Base-by-base conservation (phyloP, 176 grass and related monocot species). In the Lolium rigidum region DNA sequence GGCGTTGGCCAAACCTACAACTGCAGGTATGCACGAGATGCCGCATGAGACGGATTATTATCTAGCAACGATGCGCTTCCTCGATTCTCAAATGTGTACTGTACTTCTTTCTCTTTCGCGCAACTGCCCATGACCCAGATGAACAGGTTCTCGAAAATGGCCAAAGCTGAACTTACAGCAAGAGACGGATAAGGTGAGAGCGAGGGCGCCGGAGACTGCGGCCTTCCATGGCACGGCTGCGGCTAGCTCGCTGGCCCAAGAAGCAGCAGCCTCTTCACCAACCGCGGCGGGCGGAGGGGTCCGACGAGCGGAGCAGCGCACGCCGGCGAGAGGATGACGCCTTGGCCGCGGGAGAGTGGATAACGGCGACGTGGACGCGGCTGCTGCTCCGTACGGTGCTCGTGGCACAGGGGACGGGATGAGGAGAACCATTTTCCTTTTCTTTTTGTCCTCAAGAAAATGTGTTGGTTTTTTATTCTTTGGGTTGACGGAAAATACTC, bases 91-190 rank as follows among this genome's bases (percentile, higher is more conserved):
- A n/a, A n/a, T n/a, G n/a, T n/a, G n/a, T n/a, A n/a, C n/a, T n/a
- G n/a, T n/a, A n/a, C n/a, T n/a, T n/a, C n/a, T n/a, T n/a, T n/a
- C n/a, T n/a, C n/a, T n/a, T n/a, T n/a, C n/a, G n/a, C n/a, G n/a
- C n/a, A n/a, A n/a, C n/a, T n/a, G n/a, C n/a, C n/a, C n/a, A n/a
- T n/a, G n/a, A n/a, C n/a, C n/a, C n/a, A n/a, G n/a, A n/a, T n/a
- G n/a, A n/a, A n/a, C n/a, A n/a, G n/a, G n/a, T n/a, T n/a, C n/a
- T n/a, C n/a, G n/a, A n/a, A n/a, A n/a, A 50, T 22, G n/a, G n/a
- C n/a, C n/a, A n/a, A n/a, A n/a, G n/a, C n/a, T n/a, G n/a, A 49
- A 82, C 78, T 85, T 86, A 92, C 92, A 87, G 48, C 69, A 90
- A 41, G 85, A 81, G 38, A 96, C 88, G 77, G 84, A 96, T 2